Conservation (phyloP, 106 monocot genomes). For the Dioscorea zingiberensis region DNA sequence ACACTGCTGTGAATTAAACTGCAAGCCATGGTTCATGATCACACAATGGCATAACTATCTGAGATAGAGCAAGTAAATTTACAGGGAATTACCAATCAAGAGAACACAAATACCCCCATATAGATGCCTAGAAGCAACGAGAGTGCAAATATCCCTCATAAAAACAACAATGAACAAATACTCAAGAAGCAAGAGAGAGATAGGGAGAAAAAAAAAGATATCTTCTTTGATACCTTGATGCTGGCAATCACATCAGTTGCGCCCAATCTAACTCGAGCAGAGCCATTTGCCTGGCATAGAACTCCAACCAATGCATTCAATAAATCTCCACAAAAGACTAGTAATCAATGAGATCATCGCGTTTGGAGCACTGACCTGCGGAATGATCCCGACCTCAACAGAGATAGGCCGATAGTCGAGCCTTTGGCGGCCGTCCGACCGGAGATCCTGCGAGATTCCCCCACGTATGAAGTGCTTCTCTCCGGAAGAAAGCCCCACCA, state of each 20-base stretch:
- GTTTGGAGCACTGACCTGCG: constrained; percentile 38
- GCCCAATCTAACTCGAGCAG: constrained; percentile 73
- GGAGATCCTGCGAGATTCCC: constrained; percentile 73
- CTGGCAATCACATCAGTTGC: constrained; percentile 88
- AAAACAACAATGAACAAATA: background rate
- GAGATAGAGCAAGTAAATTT: background rate
- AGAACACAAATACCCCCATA: background rate
- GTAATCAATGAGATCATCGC: background rate
- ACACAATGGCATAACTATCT: background rate
- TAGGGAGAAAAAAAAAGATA: no score
- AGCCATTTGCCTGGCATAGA: constrained; percentile 67
- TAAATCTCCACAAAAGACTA: background rate
- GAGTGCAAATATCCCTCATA: background rate
- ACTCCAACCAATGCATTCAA: background rate
- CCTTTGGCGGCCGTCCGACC: constrained; percentile 62
- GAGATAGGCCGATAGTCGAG: constrained; percentile 56
- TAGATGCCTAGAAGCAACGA: background rate
- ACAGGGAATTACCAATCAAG: background rate
- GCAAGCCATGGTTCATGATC: background rate
- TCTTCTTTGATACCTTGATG: constrained; percentile 47
- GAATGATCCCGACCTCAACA: constrained; percentile 83
- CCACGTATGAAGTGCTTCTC: constrained; percentile 72
- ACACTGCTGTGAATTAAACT: background rate
- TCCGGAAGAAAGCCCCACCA: constrained; percentile 71
- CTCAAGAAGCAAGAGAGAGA: no score